These are phyloP conservation scores for Fonsecaea erecta DNA, from an alignment of 2,329 filamentous ascomycete species.

Conservation along the genomic window DNA sequence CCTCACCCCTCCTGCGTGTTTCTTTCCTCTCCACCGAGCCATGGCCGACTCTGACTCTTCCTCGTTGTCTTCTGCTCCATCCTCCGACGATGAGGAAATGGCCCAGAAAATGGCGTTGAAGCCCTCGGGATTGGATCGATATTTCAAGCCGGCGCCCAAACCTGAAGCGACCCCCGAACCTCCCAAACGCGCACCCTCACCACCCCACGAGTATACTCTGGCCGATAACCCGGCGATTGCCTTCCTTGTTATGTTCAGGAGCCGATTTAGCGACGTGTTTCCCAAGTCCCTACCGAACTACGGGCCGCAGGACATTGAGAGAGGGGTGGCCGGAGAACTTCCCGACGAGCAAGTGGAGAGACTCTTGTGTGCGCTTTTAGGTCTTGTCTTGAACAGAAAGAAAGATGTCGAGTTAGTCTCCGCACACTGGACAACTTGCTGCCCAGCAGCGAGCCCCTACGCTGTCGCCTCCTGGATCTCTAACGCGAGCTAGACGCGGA, in stretches of 20 bases:
- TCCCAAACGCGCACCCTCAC: conserved; percentile 82
- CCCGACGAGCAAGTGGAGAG: conserved; percentile 86
- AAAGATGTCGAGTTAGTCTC: conserved; percentile 92
- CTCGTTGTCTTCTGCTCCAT: conserved; percentile 62
- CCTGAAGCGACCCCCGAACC: conserved; percentile 62
- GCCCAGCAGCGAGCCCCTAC: not conserved
- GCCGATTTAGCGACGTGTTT: conserved; percentile 88
- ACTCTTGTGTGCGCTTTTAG: conserved; percentile 85
- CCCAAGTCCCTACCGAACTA: conserved; percentile 85
- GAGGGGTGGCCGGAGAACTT: conserved; percentile 74
- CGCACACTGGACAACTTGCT: not conserved
- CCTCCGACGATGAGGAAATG: conserved; percentile 62
- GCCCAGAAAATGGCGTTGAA: conserved; percentile 46
- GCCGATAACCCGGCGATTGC: conserved; percentile 92
- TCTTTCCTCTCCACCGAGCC: not conserved
- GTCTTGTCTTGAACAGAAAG: conserved; percentile 91
- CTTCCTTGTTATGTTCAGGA: conserved; percentile 98
- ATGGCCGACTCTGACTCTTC: conserved; percentile 63
- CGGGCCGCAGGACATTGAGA: conserved; percentile 93
- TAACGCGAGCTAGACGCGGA: conserved; percentile 66
- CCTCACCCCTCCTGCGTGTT: not conserved
- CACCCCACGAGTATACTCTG: conserved; percentile 85
- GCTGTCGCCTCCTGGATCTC: not conserved
- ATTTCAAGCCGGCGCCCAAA: conserved; percentile 50
- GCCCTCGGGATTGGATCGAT: conserved; percentile 51